A percentile compares a stretch with the other conserved stretches of the same genome.
Evolutionary conservation across 768 basidiomycete species (phyloP).

Genomic region (Pleurotus citrinopileatus): DNA sequence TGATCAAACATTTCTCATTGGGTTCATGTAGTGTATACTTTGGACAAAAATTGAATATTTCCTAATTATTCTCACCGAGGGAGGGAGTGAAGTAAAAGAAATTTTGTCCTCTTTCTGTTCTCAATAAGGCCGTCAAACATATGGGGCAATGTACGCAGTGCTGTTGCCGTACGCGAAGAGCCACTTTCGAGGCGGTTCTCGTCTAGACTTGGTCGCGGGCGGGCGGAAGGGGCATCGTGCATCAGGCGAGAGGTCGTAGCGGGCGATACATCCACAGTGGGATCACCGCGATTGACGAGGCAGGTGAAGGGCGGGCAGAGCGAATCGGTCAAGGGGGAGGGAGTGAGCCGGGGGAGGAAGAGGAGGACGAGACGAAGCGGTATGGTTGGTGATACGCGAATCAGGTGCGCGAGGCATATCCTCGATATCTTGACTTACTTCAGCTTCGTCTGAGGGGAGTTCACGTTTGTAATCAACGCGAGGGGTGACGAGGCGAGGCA

Average conservation of each 20-base stretch:
- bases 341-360: conserved; percentile 11
- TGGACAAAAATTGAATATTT: no score
- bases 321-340: conserved; percentile 2
- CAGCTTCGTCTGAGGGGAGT: no score
- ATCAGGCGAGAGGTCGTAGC: neutral
- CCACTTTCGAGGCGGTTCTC: conserved; percentile 14
- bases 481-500: neutral
- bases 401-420: neutral
- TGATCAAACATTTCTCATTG: no score
- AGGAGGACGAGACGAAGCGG: conserved; percentile 13
- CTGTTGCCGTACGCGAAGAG: neutral
- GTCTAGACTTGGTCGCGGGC: conserved; percentile 9
- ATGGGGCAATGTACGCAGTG: no score
- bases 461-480: no score
- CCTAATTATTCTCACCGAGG: no score
- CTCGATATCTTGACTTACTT: no score
- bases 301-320: neutral
- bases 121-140: no score
- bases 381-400: neutral
- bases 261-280: neutral
- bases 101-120: no score
- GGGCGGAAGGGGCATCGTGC: neutral
- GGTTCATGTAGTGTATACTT: no score
- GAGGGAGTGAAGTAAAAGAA: no score
- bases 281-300: neutral